phyloP scores from a whole-genome alignment of 441 rosid species.

The Adansonia gregorii region DNA sequence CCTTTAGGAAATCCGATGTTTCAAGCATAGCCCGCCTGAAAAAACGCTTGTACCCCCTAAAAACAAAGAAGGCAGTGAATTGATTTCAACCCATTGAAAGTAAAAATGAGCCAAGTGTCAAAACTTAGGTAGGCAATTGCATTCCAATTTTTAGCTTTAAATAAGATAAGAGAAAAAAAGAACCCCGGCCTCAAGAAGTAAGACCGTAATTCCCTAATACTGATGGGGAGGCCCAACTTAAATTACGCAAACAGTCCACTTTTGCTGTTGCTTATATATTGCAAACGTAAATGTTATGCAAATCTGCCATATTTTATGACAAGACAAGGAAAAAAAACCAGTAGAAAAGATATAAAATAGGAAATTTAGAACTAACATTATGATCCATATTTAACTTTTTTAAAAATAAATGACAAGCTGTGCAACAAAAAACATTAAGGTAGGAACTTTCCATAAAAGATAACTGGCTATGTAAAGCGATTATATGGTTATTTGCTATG shows the following conservation, averaged over 20 bases:
- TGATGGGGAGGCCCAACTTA: slow-evolving; percentile 8
- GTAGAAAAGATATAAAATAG: background rate
- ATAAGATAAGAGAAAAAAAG: background rate
- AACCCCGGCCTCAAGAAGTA: background rate
- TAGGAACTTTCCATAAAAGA: background rate
- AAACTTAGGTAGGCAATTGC: background rate
- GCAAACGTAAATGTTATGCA: background rate
- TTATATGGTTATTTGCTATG: background rate
- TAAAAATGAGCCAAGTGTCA: slow-evolving; percentile 6
- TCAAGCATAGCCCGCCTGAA: slow-evolving; percentile 65
- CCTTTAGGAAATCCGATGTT: slow-evolving; percentile 67
- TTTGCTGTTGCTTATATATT: background rate
- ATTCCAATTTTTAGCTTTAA: background rate
- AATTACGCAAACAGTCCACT: background rate
- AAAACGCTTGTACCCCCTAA: slow-evolving; percentile 79
- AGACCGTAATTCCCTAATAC: background rate
- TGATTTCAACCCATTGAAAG: background rate
- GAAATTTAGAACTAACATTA: slow-evolving; percentile 6
- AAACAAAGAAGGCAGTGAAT: slow-evolving; percentile 18
- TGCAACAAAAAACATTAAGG: background rate
- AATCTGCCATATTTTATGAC: background rate
- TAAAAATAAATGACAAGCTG: background rate
- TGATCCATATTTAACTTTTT: background rate
- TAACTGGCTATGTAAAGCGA: background rate
- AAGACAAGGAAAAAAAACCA: background rate